Conservation (phyloP, 106 monocot genomes). For the Allium cepa region DNA sequence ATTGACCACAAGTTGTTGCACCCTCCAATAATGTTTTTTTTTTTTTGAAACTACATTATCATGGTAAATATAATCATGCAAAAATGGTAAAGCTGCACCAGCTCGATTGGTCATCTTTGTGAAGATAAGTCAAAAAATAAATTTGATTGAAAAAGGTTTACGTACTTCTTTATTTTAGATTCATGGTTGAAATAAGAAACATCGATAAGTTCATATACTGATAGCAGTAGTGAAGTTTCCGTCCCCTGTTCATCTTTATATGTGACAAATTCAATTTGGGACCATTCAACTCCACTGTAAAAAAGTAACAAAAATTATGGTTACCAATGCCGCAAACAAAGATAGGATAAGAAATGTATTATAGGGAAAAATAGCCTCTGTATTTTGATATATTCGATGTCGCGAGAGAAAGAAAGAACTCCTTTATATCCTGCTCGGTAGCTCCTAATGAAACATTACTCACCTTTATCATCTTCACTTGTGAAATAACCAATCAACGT, state of each 20-base stretch:
- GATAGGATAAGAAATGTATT: neutral
- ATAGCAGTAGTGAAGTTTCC: conserved; percentile 32
- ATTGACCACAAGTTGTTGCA: conserved; percentile 64
- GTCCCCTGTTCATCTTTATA: conserved; percentile 37
- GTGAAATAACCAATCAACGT: neutral
- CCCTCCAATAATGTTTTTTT: too few relatives aligned
- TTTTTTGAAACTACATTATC: too few relatives aligned
- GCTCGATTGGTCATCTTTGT: too few relatives aligned
- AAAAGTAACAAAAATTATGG: conserved; percentile 1
- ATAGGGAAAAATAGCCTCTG: conserved; percentile 8
- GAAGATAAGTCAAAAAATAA: too few relatives aligned
- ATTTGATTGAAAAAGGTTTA: too few relatives aligned
- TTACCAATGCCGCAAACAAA: neutral
- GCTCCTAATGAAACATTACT: conserved; percentile 25
- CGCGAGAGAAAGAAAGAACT: conserved; percentile 26
- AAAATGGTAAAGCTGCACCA: too few relatives aligned
- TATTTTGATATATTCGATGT: conserved; percentile 20
- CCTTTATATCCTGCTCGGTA: conserved; percentile 21
- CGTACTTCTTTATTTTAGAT: too few relatives aligned
- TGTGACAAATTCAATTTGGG: conserved; percentile 27
- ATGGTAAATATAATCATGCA: too few relatives aligned
- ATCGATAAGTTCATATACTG: too few relatives aligned
- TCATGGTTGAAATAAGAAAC: too few relatives aligned
- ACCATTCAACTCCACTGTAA: conserved; percentile 32
- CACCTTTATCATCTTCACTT: conserved; percentile 21